Base-by-base conservation (phyloP, 768 basidiomycete genomes). In the Kwoniella bestiolae region DNA sequence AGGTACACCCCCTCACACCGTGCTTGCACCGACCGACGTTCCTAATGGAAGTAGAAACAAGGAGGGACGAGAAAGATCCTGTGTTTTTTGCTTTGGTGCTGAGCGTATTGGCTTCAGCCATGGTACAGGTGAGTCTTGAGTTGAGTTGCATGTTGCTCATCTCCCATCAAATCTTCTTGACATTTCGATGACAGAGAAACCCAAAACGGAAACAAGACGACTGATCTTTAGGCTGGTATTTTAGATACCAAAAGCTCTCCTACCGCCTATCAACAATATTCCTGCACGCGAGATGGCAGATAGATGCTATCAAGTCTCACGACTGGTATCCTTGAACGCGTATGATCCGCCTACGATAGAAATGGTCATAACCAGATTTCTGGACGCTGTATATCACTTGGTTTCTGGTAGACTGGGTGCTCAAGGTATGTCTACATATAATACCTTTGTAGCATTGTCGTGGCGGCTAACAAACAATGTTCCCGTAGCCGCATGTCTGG, bases 1-100 rank as follows among this genome's bases (percentile, higher is more conserved):
- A 74, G 73, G 92, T 95, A 56, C 92, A 93, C 79, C 92, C 93
- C 7, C 85, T 94, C 47, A 95, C 91, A 9, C 93, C 93, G 5
- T 93, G 91, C 79, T 83, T 95, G 41, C 93, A 95, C 83, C 91
- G 90, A 74, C 91, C 91, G 31, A 92, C 91, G 1, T 94, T 94
- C 79, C 88, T 94, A 87, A 88, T 90, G 21, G 91, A 92, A 81
- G 84, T 95, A 29, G 87, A 89, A 66, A 84, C 87, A 0, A 86
- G 87, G 50, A 82, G 89, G 63, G 93, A 94, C 82, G 91, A 93
- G 76, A 63, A 65, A 8, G 72, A 76, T 49, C 72, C 75, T 11
- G 46, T 76, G 25, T 76, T 76, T 50, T 72, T 76, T 26, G 67
- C 75, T 21, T 45, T 76, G 16, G 49, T 56, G 0, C 41, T 76